Base-by-base conservation (phyloP, 176 grass and related monocot genomes). In the Alopecurus myosuroides region DNA sequence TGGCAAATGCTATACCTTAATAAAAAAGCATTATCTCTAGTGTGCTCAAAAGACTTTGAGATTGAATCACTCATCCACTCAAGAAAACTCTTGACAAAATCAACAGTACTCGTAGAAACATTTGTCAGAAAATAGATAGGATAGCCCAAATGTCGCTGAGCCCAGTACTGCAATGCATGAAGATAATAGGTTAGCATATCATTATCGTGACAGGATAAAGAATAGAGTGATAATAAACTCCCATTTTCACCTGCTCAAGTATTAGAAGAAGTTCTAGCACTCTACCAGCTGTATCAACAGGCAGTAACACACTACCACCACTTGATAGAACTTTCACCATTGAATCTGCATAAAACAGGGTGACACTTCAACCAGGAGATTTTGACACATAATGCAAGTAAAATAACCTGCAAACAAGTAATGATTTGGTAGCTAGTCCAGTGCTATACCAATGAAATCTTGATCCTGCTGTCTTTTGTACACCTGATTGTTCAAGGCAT, bases 1-100 rank as follows among this genome's bases (percentile, higher is more conserved):
- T 14, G 30, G 42, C 3, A 51, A 51, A 29, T 26, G 14, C 13
- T 50, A 85, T 90, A 98, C 93, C 84, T 95, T 67, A 98, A 89
- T 81, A 92, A 68, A 82, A 98, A 98, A 77, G 96, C 76, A 77
- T 98, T 98, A 66, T 93, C 91, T 78, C 96, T 92, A 63, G 81
- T 88, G 65, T 95, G 84, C 80, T 94, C 96, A 66, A 98, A 98
- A 81, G 91, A 95, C 85, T 95, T 98, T 34, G 93, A 90, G 48
- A 98, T 95, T 6, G 91, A 90, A 82, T 98, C 96, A 81, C 84
- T 90, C 96, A 98, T 98, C 96, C 96, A 98, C 85, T 98, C 96
- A 95, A 98, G 93, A 88, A 98, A 95, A 90, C 96, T 95, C 89
- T 98, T 98, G 60, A 95, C 96, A 89, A 83, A 98, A 68, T 98